A percentile compares a stretch with the other conserved stretches of the same genome.
Evolutionary conservation across 192 early-diverging fungal genomes (phyloP).

Genomic region (Coemansia reversa): DNA sequence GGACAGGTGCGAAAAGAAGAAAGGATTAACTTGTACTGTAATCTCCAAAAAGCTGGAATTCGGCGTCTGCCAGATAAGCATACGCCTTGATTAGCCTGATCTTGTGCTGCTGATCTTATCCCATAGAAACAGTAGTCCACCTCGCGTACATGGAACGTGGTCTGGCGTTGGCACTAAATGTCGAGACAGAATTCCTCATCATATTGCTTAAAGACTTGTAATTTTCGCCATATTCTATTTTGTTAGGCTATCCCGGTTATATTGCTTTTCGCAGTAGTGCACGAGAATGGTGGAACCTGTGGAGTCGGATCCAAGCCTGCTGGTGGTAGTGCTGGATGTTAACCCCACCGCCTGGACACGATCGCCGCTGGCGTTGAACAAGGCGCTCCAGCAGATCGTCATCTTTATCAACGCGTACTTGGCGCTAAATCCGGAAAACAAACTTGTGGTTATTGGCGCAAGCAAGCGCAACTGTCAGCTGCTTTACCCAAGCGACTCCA

Average conservation of each 20-base stretch:
- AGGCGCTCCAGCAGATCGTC: conserved; percentile 73
- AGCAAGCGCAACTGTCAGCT: conserved; percentile 30
- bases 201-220: background rate
- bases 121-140: background rate
- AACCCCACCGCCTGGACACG: conserved; percentile 76
- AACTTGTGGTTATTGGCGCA: conserved; percentile 77
- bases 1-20: background rate
- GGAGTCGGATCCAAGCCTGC: conserved; percentile 69
- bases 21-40: background rate
- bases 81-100: background rate
- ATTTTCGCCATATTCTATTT: background rate
- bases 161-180: background rate
- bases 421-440: conserved; percentile 83
- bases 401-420: conserved; percentile 93
- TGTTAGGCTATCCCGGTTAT: background rate
- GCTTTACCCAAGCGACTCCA: conserved; percentile 36
- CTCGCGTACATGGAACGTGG: background rate
- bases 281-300: conserved; percentile 30
- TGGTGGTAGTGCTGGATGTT: conserved; percentile 81
- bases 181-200: background rate
- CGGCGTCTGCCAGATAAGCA: background rate
- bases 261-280: background rate
- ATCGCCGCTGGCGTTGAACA: conserved; percentile 61
- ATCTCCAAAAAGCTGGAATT: background rate
- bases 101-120: background rate